Percentiles rank a stretch among this genome's conserved stretches.
Conservation (phyloP, 2,329 filamentous ascomycete species). For the Fulvia fulva region DNA sequence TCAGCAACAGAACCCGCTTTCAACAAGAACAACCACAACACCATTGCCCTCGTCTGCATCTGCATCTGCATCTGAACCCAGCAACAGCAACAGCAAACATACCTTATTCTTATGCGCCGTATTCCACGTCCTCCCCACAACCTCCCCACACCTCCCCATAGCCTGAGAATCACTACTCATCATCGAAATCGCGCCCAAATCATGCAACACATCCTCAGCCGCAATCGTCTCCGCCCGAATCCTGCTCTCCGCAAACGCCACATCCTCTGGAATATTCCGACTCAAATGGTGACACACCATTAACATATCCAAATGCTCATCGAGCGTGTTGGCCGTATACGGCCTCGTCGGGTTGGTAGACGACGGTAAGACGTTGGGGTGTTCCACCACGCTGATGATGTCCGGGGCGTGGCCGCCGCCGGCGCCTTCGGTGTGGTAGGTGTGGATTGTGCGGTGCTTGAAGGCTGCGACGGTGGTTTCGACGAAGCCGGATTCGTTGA, state of each 20-base stretch:
- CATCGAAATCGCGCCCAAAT: conserved; percentile 93
- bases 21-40: no score
- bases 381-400: conserved; percentile 90
- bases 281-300: conserved; percentile 97
- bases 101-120: conserved; percentile 97
- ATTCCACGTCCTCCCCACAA: conserved; percentile 90
- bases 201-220: conserved; percentile 92
- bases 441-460: conserved; percentile 84
- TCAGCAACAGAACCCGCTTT: no score
- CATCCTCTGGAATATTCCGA: conserved; percentile 89
- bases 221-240: conserved; percentile 96
- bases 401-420: conserved; percentile 93
- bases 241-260: conserved; percentile 89
- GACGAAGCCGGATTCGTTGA: conserved; percentile 97
- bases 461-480: conserved; percentile 85
- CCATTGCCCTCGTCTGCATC: no score
- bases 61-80: no score
- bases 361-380: conserved; percentile 80
- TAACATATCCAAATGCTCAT: conserved; percentile 96
- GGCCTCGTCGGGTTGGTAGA: conserved; percentile 91
- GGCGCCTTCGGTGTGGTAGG: conserved; percentile 94
- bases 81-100: no score
- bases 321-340: conserved; percentile 85
- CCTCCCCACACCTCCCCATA: conserved; percentile 94
- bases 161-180: conserved; percentile 94